Evolutionary conservation across 768 basidiomycete genomes (phyloP).

Genomic region (Tubosaeta sp.): DNA sequence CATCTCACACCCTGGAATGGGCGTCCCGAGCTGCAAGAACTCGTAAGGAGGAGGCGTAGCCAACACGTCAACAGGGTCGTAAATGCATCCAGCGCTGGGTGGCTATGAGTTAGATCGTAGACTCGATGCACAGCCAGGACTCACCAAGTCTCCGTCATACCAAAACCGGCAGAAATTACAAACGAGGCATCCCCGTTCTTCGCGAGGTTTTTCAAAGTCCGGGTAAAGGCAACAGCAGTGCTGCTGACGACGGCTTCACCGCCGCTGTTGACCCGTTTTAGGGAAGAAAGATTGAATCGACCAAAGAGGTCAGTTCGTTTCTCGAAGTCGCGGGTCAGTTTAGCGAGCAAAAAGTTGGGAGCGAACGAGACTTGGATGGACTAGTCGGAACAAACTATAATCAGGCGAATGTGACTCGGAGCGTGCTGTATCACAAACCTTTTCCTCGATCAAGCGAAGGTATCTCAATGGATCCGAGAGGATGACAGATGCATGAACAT

Average conservation of each 20-base stretch:
- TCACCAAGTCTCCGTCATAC: constrained; percentile 24
- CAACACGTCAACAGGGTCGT: too few relatives aligned
- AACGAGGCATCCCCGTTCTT: constrained; percentile 27
- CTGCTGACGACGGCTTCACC: constrained; percentile 34
- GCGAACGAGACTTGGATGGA: constrained; percentile 31
- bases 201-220: constrained; percentile 23
- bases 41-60: too few relatives aligned
- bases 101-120: not conserved
- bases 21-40: too few relatives aligned
- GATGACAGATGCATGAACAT: constrained; percentile 17
- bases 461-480: constrained; percentile 1
- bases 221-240: constrained; percentile 34
- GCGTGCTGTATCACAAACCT: constrained; percentile 22
- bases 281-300: too few relatives aligned
- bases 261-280: constrained; percentile 2
- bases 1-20: too few relatives aligned
- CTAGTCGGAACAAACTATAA: constrained; percentile 3
- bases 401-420: constrained; percentile 5
- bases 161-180: constrained; percentile 17
- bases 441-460: constrained; percentile 34
- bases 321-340: too few relatives aligned
- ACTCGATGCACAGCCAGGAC: constrained; percentile 25
- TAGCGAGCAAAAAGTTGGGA: constrained; percentile 34
- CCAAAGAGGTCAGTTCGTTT: too few relatives aligned
- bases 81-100: not conserved